Base-by-base conservation (phyloP, 306 rosid genomes). In the Lathyrus tuberosus region DNA sequence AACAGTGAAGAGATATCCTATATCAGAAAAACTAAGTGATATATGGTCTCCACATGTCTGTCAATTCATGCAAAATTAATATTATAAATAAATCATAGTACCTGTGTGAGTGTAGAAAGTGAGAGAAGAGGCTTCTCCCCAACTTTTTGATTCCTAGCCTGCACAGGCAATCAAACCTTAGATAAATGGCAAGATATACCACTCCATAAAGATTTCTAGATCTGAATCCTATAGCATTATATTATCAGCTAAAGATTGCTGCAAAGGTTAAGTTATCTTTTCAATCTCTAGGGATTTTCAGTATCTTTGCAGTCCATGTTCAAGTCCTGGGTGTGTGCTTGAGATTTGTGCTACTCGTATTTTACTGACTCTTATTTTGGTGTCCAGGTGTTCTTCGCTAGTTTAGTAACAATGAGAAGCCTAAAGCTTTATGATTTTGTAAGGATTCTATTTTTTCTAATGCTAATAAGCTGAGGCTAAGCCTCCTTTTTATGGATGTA, bases 121-220 rank as follows among this genome's bases (percentile, higher is more conserved):
- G 99, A 91, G 78, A 94, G 98, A 80, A 94, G 92, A 79, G 99
- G 90, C 73, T 89, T 95, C 88, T 95, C 99, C 83, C 99, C 99
- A 54, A 95, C 99, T 73, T 91, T 95, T 80, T 91, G 89, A 66
- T 89, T 40, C 86, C 96, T 88, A 83, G 99, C 89, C 99, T 95
- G 96, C 88, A 84, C 52, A 87, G 61, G 38, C 47, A 84, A 80
- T 43, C 74, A 80, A 74, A 74, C 37, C 67, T 30, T 53, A 58
- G 69, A 71, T 59, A 54, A 33, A 80, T 58, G 71, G 70, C 33
- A 60, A 66, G 48, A 80, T 22, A 10, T 31, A 14, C 28, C 40
- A 53, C 51, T 15, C 26, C 31, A 61, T 41, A 26, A 72, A 47
- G 35, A 13, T 57, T 30, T 5, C 15, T 9, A 35, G 46, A 77